These are phyloP conservation scores for Cruciata laevipes DNA, from an alignment of 257 asterid genomes.

Conservation along the genomic window DNA sequence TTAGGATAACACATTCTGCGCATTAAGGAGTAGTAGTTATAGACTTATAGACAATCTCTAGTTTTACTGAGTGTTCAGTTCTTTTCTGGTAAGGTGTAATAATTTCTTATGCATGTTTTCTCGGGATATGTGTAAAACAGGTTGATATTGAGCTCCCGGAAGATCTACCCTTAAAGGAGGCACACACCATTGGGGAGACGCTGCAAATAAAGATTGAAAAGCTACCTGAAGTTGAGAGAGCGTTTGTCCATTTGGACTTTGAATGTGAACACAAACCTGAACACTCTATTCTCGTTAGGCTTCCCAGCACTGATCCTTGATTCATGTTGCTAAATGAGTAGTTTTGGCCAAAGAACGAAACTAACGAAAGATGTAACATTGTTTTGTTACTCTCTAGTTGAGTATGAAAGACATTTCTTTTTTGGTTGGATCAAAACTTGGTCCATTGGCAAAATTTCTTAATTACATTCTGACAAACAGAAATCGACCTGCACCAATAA, in stretches of 20 bases:
- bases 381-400: too few relatives aligned
- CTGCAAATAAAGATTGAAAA: constrained; percentile 75
- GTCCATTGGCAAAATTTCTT: too few relatives aligned
- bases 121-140: constrained; percentile 18
- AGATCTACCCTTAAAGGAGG: constrained; percentile 76
- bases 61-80: neutral
- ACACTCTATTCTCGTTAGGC: constrained; percentile 65
- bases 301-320: constrained; percentile 66
- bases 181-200: constrained; percentile 73
- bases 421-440: too few relatives aligned
- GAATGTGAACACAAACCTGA: constrained; percentile 91
- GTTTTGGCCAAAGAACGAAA: neutral
- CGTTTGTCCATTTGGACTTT: constrained; percentile 76
- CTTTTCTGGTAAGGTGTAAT: too few relatives aligned
- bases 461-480: too few relatives aligned
- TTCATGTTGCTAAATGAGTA: neutral
- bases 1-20: neutral
- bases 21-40: neutral
- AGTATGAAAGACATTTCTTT: too few relatives aligned
- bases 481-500: too few relatives aligned
- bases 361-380: too few relatives aligned
- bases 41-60: neutral
- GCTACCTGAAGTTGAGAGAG: constrained; percentile 85
- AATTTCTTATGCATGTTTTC: too few relatives aligned
- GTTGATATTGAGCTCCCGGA: constrained; percentile 88